These are phyloP conservation scores for Hymenoscyphus repandus DNA, from an alignment of 2,329 filamentous ascomycete species.

Conservation along the genomic window DNA sequence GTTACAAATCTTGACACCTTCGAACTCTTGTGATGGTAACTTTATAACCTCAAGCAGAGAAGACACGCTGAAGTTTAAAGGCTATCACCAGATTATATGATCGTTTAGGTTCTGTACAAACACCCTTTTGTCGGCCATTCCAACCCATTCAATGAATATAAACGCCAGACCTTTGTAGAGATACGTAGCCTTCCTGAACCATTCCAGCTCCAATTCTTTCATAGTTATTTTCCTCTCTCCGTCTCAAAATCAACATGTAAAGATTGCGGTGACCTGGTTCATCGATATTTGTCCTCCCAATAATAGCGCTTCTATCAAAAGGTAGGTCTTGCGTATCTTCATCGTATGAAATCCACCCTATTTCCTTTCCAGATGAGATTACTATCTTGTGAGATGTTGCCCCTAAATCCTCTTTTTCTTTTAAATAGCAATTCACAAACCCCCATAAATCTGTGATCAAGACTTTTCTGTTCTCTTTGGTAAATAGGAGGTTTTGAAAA, in stretches of 20 bases:
- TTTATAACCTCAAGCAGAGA: too few relatives aligned
- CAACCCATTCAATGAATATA: too few relatives aligned
- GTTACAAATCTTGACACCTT: too few relatives aligned
- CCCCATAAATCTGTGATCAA: slow-evolving; percentile 2
- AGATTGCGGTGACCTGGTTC: neutral
- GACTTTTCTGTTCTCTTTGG: neutral
- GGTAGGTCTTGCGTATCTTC: neutral
- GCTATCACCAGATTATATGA: too few relatives aligned
- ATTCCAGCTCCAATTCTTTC: neutral
- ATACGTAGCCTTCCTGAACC: neutral
- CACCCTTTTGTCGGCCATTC: too few relatives aligned
- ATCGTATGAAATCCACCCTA: slow-evolving; percentile 2
- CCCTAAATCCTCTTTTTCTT: neutral
- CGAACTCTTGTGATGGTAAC: too few relatives aligned
- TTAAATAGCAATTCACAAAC: neutral
- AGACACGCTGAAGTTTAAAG: too few relatives aligned
- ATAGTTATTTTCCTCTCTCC: neutral
- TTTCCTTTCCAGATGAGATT: neutral
- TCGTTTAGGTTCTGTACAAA: too few relatives aligned
- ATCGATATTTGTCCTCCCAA: neutral
- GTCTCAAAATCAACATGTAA: neutral
- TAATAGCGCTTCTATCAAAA: neutral
- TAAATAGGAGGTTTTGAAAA: too few relatives aligned
- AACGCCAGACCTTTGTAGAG: too few relatives aligned
- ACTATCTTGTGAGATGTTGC: neutral